Conservation (phyloP, 2,329 filamentous ascomycete genomes). For the Huntiella decipiens region DNA sequence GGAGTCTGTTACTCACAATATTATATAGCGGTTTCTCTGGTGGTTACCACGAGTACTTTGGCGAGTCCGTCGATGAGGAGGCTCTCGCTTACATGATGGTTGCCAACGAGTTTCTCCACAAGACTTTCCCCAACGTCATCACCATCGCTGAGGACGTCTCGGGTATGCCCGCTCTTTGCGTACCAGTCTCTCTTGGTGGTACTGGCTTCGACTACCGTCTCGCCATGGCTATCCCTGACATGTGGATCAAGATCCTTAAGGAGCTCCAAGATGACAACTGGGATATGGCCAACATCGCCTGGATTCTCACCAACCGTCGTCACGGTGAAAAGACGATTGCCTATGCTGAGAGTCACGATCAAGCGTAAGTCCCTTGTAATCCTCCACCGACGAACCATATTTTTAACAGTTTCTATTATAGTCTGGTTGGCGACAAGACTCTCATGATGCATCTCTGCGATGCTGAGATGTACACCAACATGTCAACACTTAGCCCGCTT, state of each 20-base stretch:
- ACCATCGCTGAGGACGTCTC: conserved; percentile 95
- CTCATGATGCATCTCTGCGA: conserved; percentile 98
- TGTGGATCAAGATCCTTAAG: conserved; percentile 98
- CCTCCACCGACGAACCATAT: neutral
- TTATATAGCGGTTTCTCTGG: conserved; percentile 71
- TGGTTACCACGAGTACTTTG: conserved; percentile 97
- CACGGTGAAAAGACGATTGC: conserved; percentile 97
- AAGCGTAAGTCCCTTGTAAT: conserved; percentile 51
- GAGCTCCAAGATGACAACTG: conserved; percentile 80
- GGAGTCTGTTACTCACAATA: conserved; percentile 14
- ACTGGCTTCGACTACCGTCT: conserved; percentile 95
- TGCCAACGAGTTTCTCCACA: conserved; percentile 87
- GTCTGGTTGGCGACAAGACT: conserved; percentile 88
- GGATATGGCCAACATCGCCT: conserved; percentile 72
- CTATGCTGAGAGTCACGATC: conserved; percentile 92
- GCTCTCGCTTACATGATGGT: conserved; percentile 89
- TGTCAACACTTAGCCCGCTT: conserved; percentile 70
- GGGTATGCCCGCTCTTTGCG: conserved; percentile 91
- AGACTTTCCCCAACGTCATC: conserved; percentile 71
- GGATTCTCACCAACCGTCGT: conserved; percentile 77
- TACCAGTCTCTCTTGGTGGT: conserved; percentile 69
- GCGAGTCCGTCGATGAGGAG: conserved; percentile 72
- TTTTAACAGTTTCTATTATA: conserved; percentile 19
- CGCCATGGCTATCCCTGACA: conserved; percentile 92
- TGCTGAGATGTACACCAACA: conserved; percentile 92